These are phyloP conservation scores for Fusarium tuaranense DNA, from an alignment of 2,329 filamentous ascomycete species.

Conservation along the genomic window DNA sequence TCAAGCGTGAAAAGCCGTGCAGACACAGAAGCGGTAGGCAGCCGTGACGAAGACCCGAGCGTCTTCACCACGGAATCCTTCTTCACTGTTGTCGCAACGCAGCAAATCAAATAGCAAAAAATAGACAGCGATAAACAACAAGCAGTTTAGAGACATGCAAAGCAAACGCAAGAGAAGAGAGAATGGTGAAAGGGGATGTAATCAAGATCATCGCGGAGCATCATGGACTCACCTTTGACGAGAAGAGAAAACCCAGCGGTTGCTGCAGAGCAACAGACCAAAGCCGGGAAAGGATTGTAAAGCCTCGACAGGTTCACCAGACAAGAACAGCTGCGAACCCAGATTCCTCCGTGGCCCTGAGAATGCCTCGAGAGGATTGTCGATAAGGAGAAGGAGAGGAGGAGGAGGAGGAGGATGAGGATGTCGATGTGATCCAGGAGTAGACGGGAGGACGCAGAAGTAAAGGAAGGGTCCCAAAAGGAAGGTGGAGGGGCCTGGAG, in stretches of 20 bases:
- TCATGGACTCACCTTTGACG: constrained; percentile 39
- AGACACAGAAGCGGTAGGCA: constrained; percentile 25
- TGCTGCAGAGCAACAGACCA: constrained; percentile 31
- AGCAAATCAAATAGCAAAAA: constrained; percentile 13
- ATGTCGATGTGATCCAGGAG: constrained; percentile 13
- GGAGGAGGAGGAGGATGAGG: constrained; percentile 8
- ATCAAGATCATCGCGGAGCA: constrained; percentile 27
- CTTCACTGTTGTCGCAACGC: constrained; percentile 6
- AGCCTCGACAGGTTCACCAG: constrained; percentile 26
- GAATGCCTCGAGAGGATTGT: constrained; percentile 32
- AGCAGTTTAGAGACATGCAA: constrained; percentile 4
- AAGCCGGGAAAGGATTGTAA: constrained; percentile 21
- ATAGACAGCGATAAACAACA: not conserved
- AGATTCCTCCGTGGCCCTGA: constrained; percentile 37
- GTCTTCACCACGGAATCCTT: constrained; percentile 26
- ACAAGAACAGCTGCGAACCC: constrained; percentile 31
- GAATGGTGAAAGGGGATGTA: constrained; percentile 9
- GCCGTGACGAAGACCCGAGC: constrained; percentile 12
- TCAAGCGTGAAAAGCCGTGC: constrained; percentile 20
- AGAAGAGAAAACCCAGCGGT: constrained; percentile 22
- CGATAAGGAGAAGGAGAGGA: constrained; percentile 23
- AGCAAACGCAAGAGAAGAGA: not conserved
- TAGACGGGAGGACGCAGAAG: constrained; percentile 28
- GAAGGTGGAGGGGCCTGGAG: constrained; percentile 39
- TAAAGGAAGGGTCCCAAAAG: constrained; percentile 36